Base-by-base conservation (phyloP, 495 filamentous ascomycete genomes). In the Acidomyces sp. region DNA sequence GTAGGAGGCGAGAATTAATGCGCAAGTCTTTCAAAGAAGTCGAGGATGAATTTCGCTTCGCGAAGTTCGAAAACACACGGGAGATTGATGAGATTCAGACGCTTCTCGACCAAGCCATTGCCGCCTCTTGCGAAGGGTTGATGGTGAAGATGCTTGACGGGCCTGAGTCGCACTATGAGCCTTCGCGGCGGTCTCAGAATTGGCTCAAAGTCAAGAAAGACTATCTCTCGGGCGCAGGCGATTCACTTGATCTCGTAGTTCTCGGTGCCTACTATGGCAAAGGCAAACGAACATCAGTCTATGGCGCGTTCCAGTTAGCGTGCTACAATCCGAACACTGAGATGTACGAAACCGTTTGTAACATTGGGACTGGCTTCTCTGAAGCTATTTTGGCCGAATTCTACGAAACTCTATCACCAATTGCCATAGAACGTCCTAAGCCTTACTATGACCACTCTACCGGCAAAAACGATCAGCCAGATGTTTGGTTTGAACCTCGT, bases 171-270 rank as follows among this genome's bases (percentile, higher is more conserved):
- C 80, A 81, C 45, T 97, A 97, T 51, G 86, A 96, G 65, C 90
- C 90, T 3, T 85, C 79, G 58, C 93, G 92, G 59, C 78, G 90
- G 33, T 87, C 80, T 67, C 82, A 85, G 19, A 97, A 97, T 52
- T 97, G 90, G 90, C 76, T 97, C 22, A 97, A 97, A 72, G 85
- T 95, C 56, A 97, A 97, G 54, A 97, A 97, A 58, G 90, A 97
- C 53, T 97, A 97, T 62, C 80, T 97, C 38, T 63, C 77, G 7
- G 86, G 88, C 34, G 74, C 93, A 9, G 90, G 90, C 40, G 90
- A 97, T 64, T 95, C 87, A 2, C 77, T 97, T 11, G 90, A 97
- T 56, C 78, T 97, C 19, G 92, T 96, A 34, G 90, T 97, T 3
- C 68, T 97, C 0, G 90, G 90, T 20, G 90, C 87, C 22, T 96